Evolutionary conservation across 2,329 filamentous ascomycete genomes (phyloP).

Genomic region (Pseudogymnoascus sp.): DNA sequence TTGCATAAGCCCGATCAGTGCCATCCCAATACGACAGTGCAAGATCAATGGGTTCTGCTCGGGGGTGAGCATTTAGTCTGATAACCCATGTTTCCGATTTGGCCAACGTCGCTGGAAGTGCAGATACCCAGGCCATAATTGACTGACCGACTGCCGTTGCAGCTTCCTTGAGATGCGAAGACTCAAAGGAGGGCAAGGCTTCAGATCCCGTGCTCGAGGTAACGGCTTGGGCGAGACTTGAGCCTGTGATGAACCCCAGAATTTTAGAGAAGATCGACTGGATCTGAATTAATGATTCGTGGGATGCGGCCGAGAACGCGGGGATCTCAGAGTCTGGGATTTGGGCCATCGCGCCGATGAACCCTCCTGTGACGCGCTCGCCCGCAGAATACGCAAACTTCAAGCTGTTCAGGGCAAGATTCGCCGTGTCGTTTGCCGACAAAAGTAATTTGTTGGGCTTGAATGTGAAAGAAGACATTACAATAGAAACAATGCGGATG

Average conservation of each 20-base stretch:
- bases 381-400: conserved; percentile 24
- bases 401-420: conserved; percentile 14
- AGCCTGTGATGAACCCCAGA: conserved; percentile 7
- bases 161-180: background rate
- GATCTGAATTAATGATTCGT: conserved; percentile 58
- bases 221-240: background rate
- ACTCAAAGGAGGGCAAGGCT: background rate
- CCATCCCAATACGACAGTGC: conserved; percentile 61
- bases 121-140: conserved; percentile 21
- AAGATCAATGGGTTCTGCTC: conserved; percentile 37
- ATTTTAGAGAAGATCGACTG: conserved; percentile 41
- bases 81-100: conserved; percentile 53
- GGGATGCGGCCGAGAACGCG: conserved; percentile 69
- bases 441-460: background rate
- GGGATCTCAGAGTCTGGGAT: conserved; percentile 55
- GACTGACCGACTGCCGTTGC: background rate
- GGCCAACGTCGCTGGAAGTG: conserved; percentile 29
- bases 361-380: conserved; percentile 40
- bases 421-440: background rate
- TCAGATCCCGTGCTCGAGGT: background rate
- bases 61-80: conserved; percentile 42
- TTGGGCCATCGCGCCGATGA: conserved; percentile 40
- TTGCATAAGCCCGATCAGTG: conserved; percentile 61
- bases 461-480: background rate
- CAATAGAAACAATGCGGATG: background rate